phyloP scores from a whole-genome alignment of 768 basidiomycete genomes.

The Russula ochroleuca region DNA sequence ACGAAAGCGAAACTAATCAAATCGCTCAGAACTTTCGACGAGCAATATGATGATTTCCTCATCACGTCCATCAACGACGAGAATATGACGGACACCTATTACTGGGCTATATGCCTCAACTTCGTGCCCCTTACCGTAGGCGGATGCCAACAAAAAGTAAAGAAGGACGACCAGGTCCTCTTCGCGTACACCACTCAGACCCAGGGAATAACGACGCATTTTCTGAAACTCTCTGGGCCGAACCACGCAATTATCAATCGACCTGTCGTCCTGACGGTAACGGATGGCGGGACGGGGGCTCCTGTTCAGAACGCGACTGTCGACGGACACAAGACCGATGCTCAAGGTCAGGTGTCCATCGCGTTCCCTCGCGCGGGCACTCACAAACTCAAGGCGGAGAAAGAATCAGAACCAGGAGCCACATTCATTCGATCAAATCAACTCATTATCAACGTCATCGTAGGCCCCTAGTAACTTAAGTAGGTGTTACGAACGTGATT shows the following conservation, averaged over 20 bases:
- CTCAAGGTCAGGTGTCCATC: not conserved
- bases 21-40: not conserved
- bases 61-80: not conserved
- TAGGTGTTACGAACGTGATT: not conserved
- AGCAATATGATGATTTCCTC: not conserved
- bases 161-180: not conserved
- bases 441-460: not conserved
- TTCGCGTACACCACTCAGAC: not conserved
- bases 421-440: not conserved
- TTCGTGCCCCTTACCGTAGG: not conserved
- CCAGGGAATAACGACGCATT: not conserved
- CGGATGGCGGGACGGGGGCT: not conserved
- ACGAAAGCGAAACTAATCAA: not conserved
- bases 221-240: not conserved
- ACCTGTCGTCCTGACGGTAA: not conserved
- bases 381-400: not conserved
- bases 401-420: too few relatives aligned
- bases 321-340: not conserved
- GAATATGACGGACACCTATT: not conserved
- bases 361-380: not conserved
- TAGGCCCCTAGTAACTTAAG: not conserved
- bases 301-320: not conserved
- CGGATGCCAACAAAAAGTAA: not conserved
- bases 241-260: fast-evolving
- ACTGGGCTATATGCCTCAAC: not conserved